Base-by-base conservation (phyloP, 1,284 basidiomycete species). In the Cryptococcus jaspeensis region DNA sequence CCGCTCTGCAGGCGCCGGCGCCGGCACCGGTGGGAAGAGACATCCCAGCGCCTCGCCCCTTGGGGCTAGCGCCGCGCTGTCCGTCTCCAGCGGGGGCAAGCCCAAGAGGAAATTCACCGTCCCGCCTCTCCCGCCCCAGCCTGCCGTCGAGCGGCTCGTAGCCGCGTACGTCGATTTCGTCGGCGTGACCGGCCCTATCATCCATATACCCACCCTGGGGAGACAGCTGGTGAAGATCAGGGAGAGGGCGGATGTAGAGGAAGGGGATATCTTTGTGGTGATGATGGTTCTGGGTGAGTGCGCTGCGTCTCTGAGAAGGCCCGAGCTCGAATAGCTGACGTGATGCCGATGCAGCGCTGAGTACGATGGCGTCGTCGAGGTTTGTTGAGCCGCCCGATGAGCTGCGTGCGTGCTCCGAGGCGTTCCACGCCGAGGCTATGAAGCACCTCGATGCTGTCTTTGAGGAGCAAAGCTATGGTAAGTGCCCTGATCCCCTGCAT, bases 91-190 rank as follows among this genome's bases (percentile, higher is more conserved):
- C 38, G 47, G 54, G 25, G 48, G 50, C 18, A 65, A 65, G 51
- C 12, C 55, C 38, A 71, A 71, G 50, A 43, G 53, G 38, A 55
- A 67, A 38, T 71, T 77, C 53, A 60, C 66, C 32, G 68, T 79
- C 7, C 77, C 78, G 1, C 75, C 75, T 7, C 62, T 79, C 1
- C 78, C 78, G 8, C 78, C 78, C 28, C 70, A 77, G 52, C 66
- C 74, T 0, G 78, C 78, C 1, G 77, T 79, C 3, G 78, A 79
- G 60, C 55, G 75, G n/a, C 65, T 79, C 20, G 73, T 79, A 2
- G 75, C 76, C 18, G 77, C 77, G 2, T 79, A 78, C 65, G 73
- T 78, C 50, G 75, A 79, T 60, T 78, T 77, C 62, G 76, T 79
- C 1, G 77, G 77, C 16, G 75, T 79, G 20, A 75, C 75, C 1